A percentile compares a stretch with the other conserved stretches of the same genome.
Evolutionary conservation across 805 yeast genomes (phyloP).

Genomic region (Cephaloascus fragrans): DNA sequence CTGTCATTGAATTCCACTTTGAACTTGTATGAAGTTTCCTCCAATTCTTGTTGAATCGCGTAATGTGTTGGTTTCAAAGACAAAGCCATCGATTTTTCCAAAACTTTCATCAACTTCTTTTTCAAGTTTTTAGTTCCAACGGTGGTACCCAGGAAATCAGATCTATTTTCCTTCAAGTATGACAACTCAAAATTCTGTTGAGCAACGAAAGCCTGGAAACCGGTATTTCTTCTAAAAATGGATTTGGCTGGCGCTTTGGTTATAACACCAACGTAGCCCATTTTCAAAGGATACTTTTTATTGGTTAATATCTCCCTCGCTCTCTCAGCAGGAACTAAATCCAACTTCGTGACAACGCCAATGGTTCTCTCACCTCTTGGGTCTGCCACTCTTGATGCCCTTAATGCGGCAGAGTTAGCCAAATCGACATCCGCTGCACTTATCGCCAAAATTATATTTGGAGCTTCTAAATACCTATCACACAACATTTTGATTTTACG

Average conservation of each 20-base stretch:
- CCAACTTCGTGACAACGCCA: constrained; percentile 93
- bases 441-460: constrained; percentile 90
- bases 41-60: constrained; percentile 82
- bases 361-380: constrained; percentile 93
- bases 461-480: constrained; percentile 77
- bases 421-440: constrained; percentile 97
- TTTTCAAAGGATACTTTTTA: constrained; percentile 76
- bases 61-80: constrained; percentile 82
- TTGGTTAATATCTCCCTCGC: constrained; percentile 67
- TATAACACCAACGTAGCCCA: constrained; percentile 99
- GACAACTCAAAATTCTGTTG: constrained; percentile 49
- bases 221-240: constrained; percentile 43
- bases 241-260: constrained; percentile 59
- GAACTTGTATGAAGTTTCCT: constrained; percentile 85
- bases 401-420: constrained; percentile 89
- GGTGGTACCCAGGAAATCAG: constrained; percentile 49
- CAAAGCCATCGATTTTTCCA: constrained; percentile 85
- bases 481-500: constrained; percentile 71
- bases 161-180: constrained; percentile 57
- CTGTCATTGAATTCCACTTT: constrained; percentile 97
- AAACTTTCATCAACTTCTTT: constrained; percentile 71
- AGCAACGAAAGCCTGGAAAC: constrained; percentile 54
- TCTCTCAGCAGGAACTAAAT: constrained; percentile 67
- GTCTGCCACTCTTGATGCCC: constrained; percentile 84
- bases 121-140: constrained; percentile 72